Conservation (phyloP, 2,329 filamentous ascomycete species). For the Ophiostoma angusticollis region DNA sequence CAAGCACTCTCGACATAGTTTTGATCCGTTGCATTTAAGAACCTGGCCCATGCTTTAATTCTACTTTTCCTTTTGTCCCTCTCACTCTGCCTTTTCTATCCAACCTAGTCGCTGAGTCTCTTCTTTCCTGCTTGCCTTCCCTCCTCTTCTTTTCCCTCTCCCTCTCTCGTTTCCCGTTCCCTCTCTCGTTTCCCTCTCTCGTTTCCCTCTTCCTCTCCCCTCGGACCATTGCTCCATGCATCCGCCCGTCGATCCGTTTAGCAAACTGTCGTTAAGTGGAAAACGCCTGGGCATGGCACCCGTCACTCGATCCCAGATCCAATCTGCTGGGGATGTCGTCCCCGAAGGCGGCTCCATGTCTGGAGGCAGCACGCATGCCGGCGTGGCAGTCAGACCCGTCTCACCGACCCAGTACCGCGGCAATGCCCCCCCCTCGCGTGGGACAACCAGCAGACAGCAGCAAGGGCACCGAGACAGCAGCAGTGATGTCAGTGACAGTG, state of each 20-base stretch:
- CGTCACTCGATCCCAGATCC: conserved; percentile 10
- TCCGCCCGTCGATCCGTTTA: conserved; percentile 6
- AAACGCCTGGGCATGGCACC: conserved; percentile 11
- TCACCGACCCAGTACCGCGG: too few species aligned
- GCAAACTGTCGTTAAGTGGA: conserved; percentile 9
- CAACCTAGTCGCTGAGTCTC: too few species aligned
- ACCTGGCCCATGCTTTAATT: too few species aligned
- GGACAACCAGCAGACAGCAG: too few species aligned
- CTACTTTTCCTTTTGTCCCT: background rate
- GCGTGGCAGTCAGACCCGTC: too few species aligned
- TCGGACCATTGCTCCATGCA: conserved; percentile 5
- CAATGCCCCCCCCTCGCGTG: too few species aligned
- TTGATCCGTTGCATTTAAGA: too few species aligned
- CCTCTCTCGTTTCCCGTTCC: background rate
- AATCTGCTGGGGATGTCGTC: background rate
- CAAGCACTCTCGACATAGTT: too few species aligned
- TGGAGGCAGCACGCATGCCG: background rate
- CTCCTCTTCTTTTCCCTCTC: background rate
- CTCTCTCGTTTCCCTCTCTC: background rate
- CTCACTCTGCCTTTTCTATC: background rate
- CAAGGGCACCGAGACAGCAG: background rate
- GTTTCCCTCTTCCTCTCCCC: background rate
- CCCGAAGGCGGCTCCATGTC: background rate
- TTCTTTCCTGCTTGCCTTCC: background rate
- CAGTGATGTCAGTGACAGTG: background rate